phyloP scores from a whole-genome alignment of 108 stramenopile genomes.

The Thalassiosira profunda region DNA sequence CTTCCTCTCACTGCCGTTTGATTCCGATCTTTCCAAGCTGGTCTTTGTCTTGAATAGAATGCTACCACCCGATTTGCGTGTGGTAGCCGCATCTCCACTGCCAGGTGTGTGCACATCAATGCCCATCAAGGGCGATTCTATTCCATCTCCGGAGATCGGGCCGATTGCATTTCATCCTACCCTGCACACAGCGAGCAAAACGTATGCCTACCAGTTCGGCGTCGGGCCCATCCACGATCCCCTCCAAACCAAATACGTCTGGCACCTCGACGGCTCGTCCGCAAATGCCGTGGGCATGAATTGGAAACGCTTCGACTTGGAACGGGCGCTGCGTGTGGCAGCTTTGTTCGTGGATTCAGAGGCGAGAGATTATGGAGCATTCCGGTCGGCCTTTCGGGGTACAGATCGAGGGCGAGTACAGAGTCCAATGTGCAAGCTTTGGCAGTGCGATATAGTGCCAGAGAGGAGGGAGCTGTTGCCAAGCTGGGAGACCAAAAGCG shows the following conservation, averaged over 20 bases:
- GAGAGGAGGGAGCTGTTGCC: conserved; percentile 31
- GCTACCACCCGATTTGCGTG: conserved; percentile 75
- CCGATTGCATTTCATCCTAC: conserved; percentile 72
- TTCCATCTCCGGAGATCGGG: not conserved
- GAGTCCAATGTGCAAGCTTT: conserved; percentile 55
- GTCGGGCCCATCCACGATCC: conserved; percentile 74
- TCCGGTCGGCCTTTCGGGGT: conserved; percentile 74
- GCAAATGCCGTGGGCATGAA: conserved; percentile 48
- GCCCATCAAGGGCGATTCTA: not conserved
- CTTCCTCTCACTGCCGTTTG: conserved; percentile 71
- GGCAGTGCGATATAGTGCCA: conserved; percentile 31
- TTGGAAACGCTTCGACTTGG: conserved; percentile 35
- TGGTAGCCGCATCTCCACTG: conserved; percentile 57
- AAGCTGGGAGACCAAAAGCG: conserved; percentile 38
- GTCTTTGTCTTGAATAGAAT: conserved; percentile 81
- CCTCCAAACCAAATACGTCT: conserved; percentile 44
- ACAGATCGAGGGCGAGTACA: conserved; percentile 45
- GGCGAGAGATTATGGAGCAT: conserved; percentile 66
- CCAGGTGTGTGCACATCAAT: conserved; percentile 15
- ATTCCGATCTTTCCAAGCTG: conserved; percentile 57
- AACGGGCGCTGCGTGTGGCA: conserved; percentile 33
- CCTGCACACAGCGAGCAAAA: conserved; percentile 62
- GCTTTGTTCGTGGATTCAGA: conserved; percentile 25
- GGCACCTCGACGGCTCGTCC: conserved; percentile 66
- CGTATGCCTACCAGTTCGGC: conserved; percentile 71